Evolutionary conservation across 129 eudicot species (phyloP), one percentile per base, ranked within the genome.

Genomic region (Oenanthe sinensis): DNA sequence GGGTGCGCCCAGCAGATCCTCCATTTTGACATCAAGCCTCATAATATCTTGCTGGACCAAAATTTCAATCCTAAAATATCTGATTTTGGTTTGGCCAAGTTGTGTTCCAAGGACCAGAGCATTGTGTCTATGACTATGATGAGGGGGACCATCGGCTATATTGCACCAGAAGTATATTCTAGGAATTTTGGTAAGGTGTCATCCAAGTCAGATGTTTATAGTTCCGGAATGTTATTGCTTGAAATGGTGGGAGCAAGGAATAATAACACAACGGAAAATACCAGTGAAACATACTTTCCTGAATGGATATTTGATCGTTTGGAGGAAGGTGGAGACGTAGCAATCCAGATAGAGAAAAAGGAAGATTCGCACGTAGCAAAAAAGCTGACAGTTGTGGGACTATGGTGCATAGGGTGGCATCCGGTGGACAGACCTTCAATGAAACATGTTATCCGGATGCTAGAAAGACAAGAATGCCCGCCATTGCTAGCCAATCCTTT

Each of bases 401-500:
- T 76, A 15, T 76, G 70, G 79, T 76, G 79, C 69, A 76, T 76
- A n/a, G 42, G 43, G 69, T 76, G 79, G 79, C 62, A 52, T 39
- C 79, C 79, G 4, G 45, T 76, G 14, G 79, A 76, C 46, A 28
- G 79, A 24, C 79, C 79, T 52, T 52, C 79, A 11, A 76, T 76
- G 79, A 50, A 52, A n/a, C 33, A 24, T 5, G 71, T 63, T 6
- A 28, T 63, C 13, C 2, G 8, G 9, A 63, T 63, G 71, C 71
- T 76, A 33, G 79, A 76, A 49, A 62, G 79, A 37, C 24, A 52
- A 26, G 79, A 49, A 3, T 24, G 19, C 26, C 62, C 43, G 8
- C 7, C 46, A 60, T 17, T 49, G 79, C 79, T 71, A 6, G 71
- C 69, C 1, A 76, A 76, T 52, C 79, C 79, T 46, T 76, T 76